Conservation (phyloP, 495 filamentous ascomycete genomes). For the Jackrogersella multiformis region DNA sequence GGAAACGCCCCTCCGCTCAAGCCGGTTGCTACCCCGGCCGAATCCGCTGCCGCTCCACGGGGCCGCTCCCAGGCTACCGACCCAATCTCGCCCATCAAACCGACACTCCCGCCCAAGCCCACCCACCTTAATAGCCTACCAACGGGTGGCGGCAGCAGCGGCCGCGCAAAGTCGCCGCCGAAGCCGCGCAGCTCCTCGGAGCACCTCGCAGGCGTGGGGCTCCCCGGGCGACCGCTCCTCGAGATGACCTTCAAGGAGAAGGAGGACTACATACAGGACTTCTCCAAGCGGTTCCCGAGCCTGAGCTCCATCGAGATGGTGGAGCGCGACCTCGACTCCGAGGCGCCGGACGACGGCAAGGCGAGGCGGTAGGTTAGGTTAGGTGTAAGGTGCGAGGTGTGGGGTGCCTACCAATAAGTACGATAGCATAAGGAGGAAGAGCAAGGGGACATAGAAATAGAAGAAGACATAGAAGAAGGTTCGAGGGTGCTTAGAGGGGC, state of each 20-base stretch:
- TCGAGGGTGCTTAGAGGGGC: neutral
- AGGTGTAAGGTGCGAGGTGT: too few species aligned
- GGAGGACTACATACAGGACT: slow-evolving; percentile 68
- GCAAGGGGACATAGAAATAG: neutral
- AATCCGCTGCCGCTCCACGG: slow-evolving; percentile 30
- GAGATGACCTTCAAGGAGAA: slow-evolving; percentile 59
- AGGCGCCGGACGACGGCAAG: slow-evolving; percentile 36
- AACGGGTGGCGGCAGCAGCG: slow-evolving; percentile 44
- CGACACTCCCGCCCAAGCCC: slow-evolving; percentile 55
- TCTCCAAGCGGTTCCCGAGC: slow-evolving; percentile 83
- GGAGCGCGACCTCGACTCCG: slow-evolving; percentile 60
- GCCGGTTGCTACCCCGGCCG: slow-evolving; percentile 27
- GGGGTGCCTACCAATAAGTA: too few species aligned
- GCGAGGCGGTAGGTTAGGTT: slow-evolving; percentile 17
- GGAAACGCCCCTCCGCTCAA: slow-evolving; percentile 36
- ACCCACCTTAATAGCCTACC: slow-evolving; percentile 60
- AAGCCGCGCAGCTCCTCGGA: slow-evolving; percentile 46
- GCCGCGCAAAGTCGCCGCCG: slow-evolving; percentile 48
- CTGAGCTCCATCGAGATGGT: slow-evolving; percentile 85
- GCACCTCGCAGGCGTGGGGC: slow-evolving; percentile 51
- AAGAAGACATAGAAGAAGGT: slow-evolving; percentile 9
- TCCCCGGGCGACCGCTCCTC: slow-evolving; percentile 54
- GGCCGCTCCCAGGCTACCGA: slow-evolving; percentile 32
- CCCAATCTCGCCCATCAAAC: slow-evolving; percentile 34
- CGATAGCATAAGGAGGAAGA: neutral